These are phyloP conservation scores for Graphium sp. DNA, from an alignment of 2,329 filamentous ascomycete species.

Conservation along the genomic window DNA sequence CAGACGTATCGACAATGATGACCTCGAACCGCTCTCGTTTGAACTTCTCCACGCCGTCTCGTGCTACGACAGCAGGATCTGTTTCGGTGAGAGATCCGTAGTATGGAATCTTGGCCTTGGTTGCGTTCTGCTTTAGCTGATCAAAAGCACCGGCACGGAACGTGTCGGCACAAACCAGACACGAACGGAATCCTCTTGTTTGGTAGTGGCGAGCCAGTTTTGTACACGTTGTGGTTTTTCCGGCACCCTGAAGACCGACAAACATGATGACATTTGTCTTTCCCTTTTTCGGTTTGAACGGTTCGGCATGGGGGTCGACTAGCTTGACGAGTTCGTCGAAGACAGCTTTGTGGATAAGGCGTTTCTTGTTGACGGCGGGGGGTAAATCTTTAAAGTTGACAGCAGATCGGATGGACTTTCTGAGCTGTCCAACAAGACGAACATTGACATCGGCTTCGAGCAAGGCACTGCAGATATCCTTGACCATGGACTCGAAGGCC, in stretches of 20 bases:
- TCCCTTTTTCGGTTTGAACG: slow-evolving; percentile 94
- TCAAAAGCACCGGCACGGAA: slow-evolving; percentile 98
- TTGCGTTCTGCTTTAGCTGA: slow-evolving; percentile 96
- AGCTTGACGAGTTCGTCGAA: slow-evolving; percentile 94
- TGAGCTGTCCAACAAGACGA: slow-evolving; percentile 74
- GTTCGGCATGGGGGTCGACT: slow-evolving; percentile 86
- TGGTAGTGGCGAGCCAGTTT: slow-evolving; percentile 94
- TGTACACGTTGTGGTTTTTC: slow-evolving; percentile 96
- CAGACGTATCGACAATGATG: slow-evolving; percentile 96
- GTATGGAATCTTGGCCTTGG: slow-evolving; percentile 97
- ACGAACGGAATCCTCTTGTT: slow-evolving; percentile 79
- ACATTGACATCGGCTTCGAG: slow-evolving; percentile 97
- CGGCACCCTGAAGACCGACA: slow-evolving; percentile 90
- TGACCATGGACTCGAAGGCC: slow-evolving; percentile 96
- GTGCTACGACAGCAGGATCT: slow-evolving; percentile 81
- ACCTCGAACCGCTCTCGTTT: slow-evolving; percentile 98
- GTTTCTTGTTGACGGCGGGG: slow-evolving; percentile 91
- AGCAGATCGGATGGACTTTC: slow-evolving; percentile 76
- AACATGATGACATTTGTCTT: slow-evolving; percentile 99
- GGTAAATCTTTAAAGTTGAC: slow-evolving; percentile 94
- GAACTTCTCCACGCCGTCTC: slow-evolving; percentile 96
- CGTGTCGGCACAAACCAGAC: slow-evolving; percentile 91
- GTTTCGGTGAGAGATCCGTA: slow-evolving; percentile 94
- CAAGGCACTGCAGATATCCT: slow-evolving; percentile 91
- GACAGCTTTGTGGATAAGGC: slow-evolving; percentile 91